Base-by-base conservation (phyloP, 202 grass and related monocot species). In the Schoenoplectus tabernaemontani region DNA sequence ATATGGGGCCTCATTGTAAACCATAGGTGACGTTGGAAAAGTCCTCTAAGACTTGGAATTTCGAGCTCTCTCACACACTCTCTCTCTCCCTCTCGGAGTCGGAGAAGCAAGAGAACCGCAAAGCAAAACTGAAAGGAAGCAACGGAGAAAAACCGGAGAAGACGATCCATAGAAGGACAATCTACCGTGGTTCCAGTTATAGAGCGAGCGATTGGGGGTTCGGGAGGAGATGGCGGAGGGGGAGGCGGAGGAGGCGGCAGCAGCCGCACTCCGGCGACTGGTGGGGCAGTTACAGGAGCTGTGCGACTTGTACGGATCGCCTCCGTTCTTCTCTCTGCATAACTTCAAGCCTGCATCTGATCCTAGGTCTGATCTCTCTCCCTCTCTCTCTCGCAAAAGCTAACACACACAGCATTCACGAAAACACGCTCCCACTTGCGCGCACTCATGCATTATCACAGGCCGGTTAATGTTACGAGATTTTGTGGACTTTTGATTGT, bases 261-360 rank as follows among this genome's bases (percentile, higher is more conserved):
- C 88, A 79, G 81, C 86, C 81, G 81, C 84, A 86, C 89, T 98
- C 86, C 86, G 91, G 78, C 89, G 90, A 77, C 86, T 98, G 57
- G 95, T 98, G 59, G 89, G 91, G 10, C 87, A 90, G 88, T 84
- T 98, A 33, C 89, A 95, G 84, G 95, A 92, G 89, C 85, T 95
- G 26, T 95, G 95, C 84, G 91, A 95, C 87, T 77, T 98, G 79
- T 94, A 98, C 86, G 95, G 89, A 83, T 90, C 91, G 51, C 68
- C 78, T 28, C 81, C 79, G 15, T 66, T 78, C 56, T 80, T 80
- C 59, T 65, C 78, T 64, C 42, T 64, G 3, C 76, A 90, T 50
- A 77, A 85, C 47, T 86, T 84, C 39, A 39, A 36, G 22, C 57
- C 63, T 41, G 54, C 67, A 12, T 78, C 85, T 9, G 10, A 90